Evolutionary conservation across 2,329 filamentous ascomycete genomes (phyloP), one percentile per base, ranked within the genome.

Genomic region (Trichoderma sp.): DNA sequence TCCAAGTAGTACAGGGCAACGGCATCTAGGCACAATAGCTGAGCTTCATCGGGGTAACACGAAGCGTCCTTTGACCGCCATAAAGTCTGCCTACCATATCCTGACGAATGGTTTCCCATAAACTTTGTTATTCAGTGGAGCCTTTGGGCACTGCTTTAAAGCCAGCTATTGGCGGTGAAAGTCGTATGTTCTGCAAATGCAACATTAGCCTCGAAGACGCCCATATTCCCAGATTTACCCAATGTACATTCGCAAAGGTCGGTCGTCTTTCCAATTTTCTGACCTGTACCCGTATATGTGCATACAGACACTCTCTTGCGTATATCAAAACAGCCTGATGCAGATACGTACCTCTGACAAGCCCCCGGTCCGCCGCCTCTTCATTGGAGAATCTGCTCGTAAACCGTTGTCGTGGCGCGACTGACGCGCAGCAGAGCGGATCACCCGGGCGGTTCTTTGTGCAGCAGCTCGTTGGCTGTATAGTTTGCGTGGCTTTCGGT

Each of bases 1-100:
- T 90, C 86, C 6, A 99, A 77, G 70, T 87, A 92, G 75, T 98
- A 92, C 33, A 92, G 84, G 0, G 93, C 89, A 81, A 92, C 97
- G 1, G 91, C 89, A 72, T 96, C 91, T 61, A 99, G 87, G 0
- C 93, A 93, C 79, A 88, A 69, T 49, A 74, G 70, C 64, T 76
- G 75, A 68, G 93, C 79, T 65, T 92, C 83, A 8, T 88, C 83
- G 5, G 77, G 0, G 86, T 11, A 35, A 13, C 11, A 35, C 81
- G 81, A 70, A 79, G 75, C 24, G 65, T 81, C 33, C 75, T 81
- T 72, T 80, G 81, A 56, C 70, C 80, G 0, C 70, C 81, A 43
- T 81, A 3, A 74, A 53, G 63, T 81, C 37, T 81, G 81, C 40
- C 73, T 81, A 0, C 79, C 79, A 0, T 72, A 75, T 10, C 73